Evolutionary conservation across 2,329 filamentous ascomycete genomes (phyloP).

Genomic region (Arthrobotrys iridis): DNA sequence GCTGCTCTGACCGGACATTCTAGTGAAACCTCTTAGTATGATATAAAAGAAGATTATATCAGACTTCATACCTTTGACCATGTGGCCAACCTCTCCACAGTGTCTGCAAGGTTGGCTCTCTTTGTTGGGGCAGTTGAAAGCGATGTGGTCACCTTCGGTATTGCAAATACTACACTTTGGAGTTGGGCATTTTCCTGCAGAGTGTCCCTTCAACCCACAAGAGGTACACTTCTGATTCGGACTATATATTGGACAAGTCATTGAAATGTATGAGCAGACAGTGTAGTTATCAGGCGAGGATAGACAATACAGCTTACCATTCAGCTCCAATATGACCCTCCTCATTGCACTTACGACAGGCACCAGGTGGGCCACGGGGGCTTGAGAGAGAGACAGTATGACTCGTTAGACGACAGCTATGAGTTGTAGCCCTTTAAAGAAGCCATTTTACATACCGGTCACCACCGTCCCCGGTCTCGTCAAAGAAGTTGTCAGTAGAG

Average conservation of each 20-base stretch:
- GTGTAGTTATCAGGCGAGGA: neutral
- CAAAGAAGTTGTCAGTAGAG: slow-evolving; percentile 35
- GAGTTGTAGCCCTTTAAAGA: neutral
- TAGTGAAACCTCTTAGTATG: neutral
- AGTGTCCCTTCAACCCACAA: slow-evolving; percentile 29
- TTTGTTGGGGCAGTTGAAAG: slow-evolving; percentile 66
- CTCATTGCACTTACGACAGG: slow-evolving; percentile 71
- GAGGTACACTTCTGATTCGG: slow-evolving; percentile 29
- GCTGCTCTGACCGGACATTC: slow-evolving; percentile 38
- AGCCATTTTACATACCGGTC: slow-evolving; percentile 25
- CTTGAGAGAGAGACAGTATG: neutral
- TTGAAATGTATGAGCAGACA: neutral
- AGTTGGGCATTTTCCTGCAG: slow-evolving; percentile 22
- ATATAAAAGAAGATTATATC: neutral
- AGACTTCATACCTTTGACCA: slow-evolving; percentile 26
- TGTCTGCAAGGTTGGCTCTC: slow-evolving; percentile 66
- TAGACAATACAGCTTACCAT: slow-evolving; percentile 48
- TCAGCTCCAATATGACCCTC: slow-evolving; percentile 68
- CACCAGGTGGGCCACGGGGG: slow-evolving; percentile 10
- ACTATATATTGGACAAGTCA: neutral
- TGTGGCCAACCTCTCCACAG: slow-evolving; percentile 65
- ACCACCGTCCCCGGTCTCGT: slow-evolving; percentile 39
- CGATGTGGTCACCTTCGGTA: slow-evolving; percentile 61
- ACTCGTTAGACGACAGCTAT: neutral
- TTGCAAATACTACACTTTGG: slow-evolving; percentile 43